Evolutionary conservation across 2,329 filamentous ascomycete species (phyloP).

Genomic region (Aspergillus pseudoglaucus): DNA sequence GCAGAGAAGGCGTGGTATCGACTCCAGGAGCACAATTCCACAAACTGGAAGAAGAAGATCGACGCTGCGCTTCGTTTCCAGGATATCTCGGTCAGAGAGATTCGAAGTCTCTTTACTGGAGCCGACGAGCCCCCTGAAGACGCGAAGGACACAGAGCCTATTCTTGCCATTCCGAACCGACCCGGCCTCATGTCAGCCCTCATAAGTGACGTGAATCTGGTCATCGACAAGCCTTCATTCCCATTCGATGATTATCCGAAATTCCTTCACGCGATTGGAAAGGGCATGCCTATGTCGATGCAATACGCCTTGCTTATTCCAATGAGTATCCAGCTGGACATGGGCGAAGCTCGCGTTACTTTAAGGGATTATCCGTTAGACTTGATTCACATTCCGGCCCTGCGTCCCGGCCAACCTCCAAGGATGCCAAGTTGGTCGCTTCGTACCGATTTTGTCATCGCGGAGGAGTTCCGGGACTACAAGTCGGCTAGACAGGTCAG

Average conservation of each 20-base stretch:
- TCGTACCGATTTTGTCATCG: conserved; percentile 87
- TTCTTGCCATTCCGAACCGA: conserved; percentile 76
- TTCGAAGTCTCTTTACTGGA: conserved; percentile 75
- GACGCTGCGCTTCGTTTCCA: conserved; percentile 66
- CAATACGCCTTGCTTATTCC: conserved; percentile 84
- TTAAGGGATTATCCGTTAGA: conserved; percentile 91
- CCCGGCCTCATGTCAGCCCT: conserved; percentile 75
- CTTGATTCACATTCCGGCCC: conserved; percentile 77
- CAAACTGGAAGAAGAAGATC: conserved; percentile 88
- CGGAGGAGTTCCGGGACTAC: conserved; percentile 78
- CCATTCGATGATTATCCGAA: conserved; percentile 71
- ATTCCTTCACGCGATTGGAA: conserved; percentile 85
- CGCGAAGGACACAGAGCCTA: conserved; percentile 71
- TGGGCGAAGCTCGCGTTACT: conserved; percentile 82
- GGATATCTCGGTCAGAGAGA: conserved; percentile 67
- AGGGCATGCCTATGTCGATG: conserved; percentile 90
- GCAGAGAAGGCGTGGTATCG: conserved; percentile 69
- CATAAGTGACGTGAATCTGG: conserved; percentile 76
- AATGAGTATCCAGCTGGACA: conserved; percentile 79
- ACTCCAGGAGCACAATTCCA: conserved; percentile 73
- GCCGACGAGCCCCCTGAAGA: conserved; percentile 75
- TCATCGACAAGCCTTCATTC: conserved; percentile 89
- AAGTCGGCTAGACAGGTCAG: conserved; percentile 74
- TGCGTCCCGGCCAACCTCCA: conserved; percentile 72
- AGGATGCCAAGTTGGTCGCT: conserved; percentile 75